These are phyloP conservation scores for Heterotrichella gracilis DNA, from an alignment of 352 stramenopile genomes.

Conservation along the genomic window DNA sequence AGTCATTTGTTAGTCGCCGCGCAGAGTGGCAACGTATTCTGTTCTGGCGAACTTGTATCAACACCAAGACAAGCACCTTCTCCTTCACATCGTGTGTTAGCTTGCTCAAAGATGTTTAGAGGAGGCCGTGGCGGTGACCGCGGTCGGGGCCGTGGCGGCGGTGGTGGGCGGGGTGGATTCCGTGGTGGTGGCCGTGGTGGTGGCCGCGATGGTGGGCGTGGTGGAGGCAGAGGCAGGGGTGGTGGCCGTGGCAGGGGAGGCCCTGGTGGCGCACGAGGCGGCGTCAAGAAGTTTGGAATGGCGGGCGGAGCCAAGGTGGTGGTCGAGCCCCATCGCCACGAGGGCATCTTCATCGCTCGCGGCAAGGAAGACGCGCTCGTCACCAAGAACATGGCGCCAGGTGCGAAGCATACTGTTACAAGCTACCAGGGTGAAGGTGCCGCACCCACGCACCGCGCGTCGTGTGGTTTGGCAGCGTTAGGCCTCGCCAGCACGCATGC, in stretches of 20 bases:
- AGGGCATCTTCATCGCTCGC: slow-evolving; percentile 85
- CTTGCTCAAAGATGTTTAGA: too few relatives aligned
- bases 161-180: slow-evolving; percentile 15
- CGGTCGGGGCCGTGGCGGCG: slow-evolving; percentile 16
- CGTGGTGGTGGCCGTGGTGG: slow-evolving; percentile 19
- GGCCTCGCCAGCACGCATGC: too few relatives aligned
- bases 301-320: slow-evolving; percentile 73
- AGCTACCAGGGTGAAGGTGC: too few relatives aligned
- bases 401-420: too few relatives aligned
- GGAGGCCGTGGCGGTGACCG: slow-evolving; percentile 22
- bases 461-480: too few relatives aligned
- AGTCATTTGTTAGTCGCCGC: too few relatives aligned
- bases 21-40: too few relatives aligned
- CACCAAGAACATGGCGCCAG: slow-evolving; percentile 85
- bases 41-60: too few relatives aligned
- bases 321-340: slow-evolving; percentile 78
- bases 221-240: slow-evolving; percentile 18
- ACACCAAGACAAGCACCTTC: too few relatives aligned
- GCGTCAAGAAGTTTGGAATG: slow-evolving; percentile 45
- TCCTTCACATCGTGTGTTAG: too few relatives aligned
- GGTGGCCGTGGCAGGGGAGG: slow-evolving; percentile 23
- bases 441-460: too few relatives aligned
- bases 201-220: slow-evolving; percentile 18
- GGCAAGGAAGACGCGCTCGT: slow-evolving; percentile 93
- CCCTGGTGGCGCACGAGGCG: slow-evolving; percentile 26